These are phyloP conservation scores for Candida yuanshanica DNA, from an alignment of 805 yeast species.

Conservation along the genomic window DNA sequence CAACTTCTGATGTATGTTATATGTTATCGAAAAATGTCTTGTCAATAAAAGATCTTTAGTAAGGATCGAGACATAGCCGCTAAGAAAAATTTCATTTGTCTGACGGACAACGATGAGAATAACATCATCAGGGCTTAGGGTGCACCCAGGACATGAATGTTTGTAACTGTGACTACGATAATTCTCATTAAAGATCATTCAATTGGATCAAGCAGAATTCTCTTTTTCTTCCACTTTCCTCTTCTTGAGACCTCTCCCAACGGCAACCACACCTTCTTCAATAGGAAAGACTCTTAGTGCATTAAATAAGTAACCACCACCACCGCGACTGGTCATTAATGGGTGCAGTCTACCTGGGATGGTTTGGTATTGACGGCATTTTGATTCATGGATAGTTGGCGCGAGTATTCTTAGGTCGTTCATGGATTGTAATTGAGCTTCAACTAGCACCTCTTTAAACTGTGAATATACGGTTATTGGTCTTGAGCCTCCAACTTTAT, in stretches of 20 bases:
- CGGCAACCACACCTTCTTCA: conserved; percentile 60
- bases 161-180: no score
- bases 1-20: no score
- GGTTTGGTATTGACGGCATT: conserved; percentile 85
- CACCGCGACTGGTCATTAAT: conserved; percentile 85
- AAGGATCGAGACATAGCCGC: no score
- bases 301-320: conserved; percentile 82
- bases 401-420: conserved; percentile 69
- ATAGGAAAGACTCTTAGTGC: conserved; percentile 76
- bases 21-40: no score
- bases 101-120: no score
- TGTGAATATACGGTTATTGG: conserved; percentile 81
- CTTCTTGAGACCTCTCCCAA: conserved; percentile 48
- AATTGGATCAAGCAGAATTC: no score
- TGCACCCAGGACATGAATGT: no score
- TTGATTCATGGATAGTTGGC: conserved; percentile 75
- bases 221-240: conserved; percentile 26
- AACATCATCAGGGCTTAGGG: no score
- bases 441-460: conserved; percentile 73
- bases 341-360: conserved; percentile 95
- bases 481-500: conserved; percentile 74
- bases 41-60: no score
- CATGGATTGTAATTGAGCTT: conserved; percentile 62
- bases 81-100: no score
- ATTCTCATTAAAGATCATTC: no score